Percentiles rank a stretch among this genome's conserved stretches.
Conservation (phyloP, 306 rosid genomes). For the Styphnolobium japonicum region DNA sequence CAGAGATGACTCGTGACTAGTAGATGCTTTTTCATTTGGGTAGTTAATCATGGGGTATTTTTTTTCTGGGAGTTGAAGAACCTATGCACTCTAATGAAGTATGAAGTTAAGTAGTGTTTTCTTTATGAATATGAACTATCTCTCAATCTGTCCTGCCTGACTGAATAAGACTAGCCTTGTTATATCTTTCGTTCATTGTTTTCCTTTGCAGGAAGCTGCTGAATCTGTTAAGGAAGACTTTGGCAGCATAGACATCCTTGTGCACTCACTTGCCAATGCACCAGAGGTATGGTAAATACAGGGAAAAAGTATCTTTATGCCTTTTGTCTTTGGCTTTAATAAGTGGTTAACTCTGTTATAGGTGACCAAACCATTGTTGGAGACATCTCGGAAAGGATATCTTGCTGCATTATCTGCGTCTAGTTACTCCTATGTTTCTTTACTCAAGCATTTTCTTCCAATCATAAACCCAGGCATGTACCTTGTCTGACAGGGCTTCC, state of each 20-base stretch:
- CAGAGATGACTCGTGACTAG: background rate
- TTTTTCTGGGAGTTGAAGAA: background rate
- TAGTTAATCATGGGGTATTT: background rate
- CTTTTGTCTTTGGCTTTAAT: background rate
- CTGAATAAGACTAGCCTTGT: background rate
- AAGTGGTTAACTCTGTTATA: constrained; percentile 31
- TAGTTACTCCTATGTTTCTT: constrained; percentile 89
- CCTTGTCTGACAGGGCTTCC: constrained; percentile 9
- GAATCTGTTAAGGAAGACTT: constrained; percentile 86
- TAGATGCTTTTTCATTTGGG: constrained; percentile 6
- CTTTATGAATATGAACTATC: background rate
- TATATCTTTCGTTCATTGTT: constrained; percentile 7
- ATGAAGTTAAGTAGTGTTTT: background rate
- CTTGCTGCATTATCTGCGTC: constrained; percentile 97
- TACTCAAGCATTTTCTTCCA: constrained; percentile 90
- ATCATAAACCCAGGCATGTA: constrained; percentile 77
- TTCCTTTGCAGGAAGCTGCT: constrained; percentile 77
- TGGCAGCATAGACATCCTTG: constrained; percentile 96
- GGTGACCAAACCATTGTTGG: constrained; percentile 91
- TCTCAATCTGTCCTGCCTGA: background rate
- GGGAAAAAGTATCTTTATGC: constrained; percentile 8
- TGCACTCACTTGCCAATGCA: constrained; percentile 99
- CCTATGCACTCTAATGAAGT: background rate
- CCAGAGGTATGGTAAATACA: constrained; percentile 76
- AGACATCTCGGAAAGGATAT: constrained; percentile 95